These are phyloP conservation scores for Candida adriatica DNA, from an alignment of 805 yeast species.

Conservation along the genomic window DNA sequence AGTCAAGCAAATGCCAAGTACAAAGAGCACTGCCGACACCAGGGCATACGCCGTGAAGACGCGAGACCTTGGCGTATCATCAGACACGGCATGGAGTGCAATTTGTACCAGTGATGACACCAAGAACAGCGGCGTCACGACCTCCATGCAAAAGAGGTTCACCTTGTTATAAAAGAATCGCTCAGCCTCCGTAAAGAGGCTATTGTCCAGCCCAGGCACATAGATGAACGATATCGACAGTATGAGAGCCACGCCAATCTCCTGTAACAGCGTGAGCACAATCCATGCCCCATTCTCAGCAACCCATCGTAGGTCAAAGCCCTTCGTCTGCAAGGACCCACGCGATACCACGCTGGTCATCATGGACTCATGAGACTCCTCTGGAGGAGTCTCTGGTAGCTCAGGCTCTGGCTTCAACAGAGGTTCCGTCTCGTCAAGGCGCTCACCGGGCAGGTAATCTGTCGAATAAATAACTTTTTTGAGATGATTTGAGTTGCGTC, in stretches of 20 bases:
- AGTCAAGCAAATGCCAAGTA: constrained; percentile 17
- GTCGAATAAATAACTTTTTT: constrained; percentile 16
- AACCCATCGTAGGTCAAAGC: constrained; percentile 9
- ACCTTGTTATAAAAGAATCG: constrained; percentile 29
- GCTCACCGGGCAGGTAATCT: constrained; percentile 7
- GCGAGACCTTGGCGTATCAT: constrained; percentile 3
- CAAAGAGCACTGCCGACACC: constrained; percentile 15
- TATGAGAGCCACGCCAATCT: constrained; percentile 29
- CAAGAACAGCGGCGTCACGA: constrained; percentile 27
- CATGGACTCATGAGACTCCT: constrained; percentile 3
- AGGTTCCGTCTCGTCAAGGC: constrained; percentile 6
- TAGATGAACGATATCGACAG: constrained; percentile 35
- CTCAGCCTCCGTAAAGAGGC: constrained; percentile 24
- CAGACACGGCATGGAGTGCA: constrained; percentile 8
- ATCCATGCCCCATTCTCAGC: constrained; percentile 14
- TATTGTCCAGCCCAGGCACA: constrained; percentile 28
- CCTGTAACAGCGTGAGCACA: constrained; percentile 13
- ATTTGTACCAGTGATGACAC: constrained; percentile 10
- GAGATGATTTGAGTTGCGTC: constrained; percentile 23
- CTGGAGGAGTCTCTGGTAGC: constrained; percentile 4
- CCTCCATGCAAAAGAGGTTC: constrained; percentile 21
- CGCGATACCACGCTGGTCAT: constrained; percentile 12
- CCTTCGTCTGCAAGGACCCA: constrained; percentile 2
- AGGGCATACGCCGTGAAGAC: constrained; percentile 3
- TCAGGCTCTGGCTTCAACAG: constrained; percentile 6